These are phyloP conservation scores for Quercus dentata DNA, from an alignment of 306 rosid species.

Conservation along the genomic window DNA sequence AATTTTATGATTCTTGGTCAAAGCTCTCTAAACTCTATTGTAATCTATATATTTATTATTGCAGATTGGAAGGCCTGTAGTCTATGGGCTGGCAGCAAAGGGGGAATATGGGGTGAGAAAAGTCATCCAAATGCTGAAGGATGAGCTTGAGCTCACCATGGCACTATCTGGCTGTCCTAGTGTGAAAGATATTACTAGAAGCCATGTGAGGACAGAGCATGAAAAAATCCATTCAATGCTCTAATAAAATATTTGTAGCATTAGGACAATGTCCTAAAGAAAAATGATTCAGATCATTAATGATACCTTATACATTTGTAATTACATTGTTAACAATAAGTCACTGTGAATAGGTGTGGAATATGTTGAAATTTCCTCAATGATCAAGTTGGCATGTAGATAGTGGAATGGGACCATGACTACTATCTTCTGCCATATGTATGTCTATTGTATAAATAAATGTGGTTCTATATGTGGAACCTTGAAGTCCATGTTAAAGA, in stretches of 20 bases:
- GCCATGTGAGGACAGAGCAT: constrained; percentile 39
- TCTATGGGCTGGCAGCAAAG: constrained; percentile 47
- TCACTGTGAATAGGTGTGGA: too few species aligned
- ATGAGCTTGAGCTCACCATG: constrained; percentile 56
- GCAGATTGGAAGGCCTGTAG: constrained; percentile 4
- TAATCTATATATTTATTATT: background rate
- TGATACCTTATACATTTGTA: background rate
- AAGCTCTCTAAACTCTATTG: background rate
- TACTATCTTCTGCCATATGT: too few species aligned
- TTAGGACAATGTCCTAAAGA: background rate
- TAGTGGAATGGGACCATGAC: too few species aligned
- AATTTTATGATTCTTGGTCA: too few species aligned
- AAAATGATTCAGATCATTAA: background rate
- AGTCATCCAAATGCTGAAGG: constrained; percentile 50
- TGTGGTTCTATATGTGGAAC: too few species aligned
- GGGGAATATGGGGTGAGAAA: constrained; percentile 53
- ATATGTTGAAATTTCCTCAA: too few species aligned
- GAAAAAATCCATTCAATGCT: constrained; percentile 45
- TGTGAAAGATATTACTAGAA: constrained; percentile 44
- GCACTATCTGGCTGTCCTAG: constrained; percentile 52
- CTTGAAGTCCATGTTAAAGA: too few species aligned
- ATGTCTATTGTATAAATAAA: too few species aligned
- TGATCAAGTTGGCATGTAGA: too few species aligned
- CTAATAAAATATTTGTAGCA: constrained; percentile 9
- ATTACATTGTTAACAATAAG: too few species aligned